Base-by-base conservation (phyloP, 306 rosid species). In the Prunus mira region DNA sequence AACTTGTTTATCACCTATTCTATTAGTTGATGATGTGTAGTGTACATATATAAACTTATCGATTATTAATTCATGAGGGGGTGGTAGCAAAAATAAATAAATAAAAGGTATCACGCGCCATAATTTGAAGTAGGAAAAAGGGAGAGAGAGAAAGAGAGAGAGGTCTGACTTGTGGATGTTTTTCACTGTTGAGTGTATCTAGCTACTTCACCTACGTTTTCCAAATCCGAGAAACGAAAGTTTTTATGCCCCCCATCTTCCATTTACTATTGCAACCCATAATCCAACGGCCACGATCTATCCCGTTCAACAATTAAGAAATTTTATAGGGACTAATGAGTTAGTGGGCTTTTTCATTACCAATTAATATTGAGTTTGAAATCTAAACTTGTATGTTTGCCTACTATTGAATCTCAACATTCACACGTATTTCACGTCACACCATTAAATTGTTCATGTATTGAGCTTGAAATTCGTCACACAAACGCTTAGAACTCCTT, bases 181-280 rank as follows among this genome's bases (percentile, higher is more conserved):
- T 69, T 67, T 54, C 57, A 52, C 69, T 74, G 81, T 64, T 73
- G 41, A 60, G 41, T 62, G 79, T 68, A 70, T 83, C 83, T 64
- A 74, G 55, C 73, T 5, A 7, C 32, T 13, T 32, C 32, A 22
- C 81, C 69, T 67, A 50, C 18, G 78, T 19, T 56, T 52, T 52
- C 76, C 60, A 69, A 65, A 57, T 52, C 51, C 62, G 14, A 75
- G 75, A 69, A 22, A 54, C 12, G 28, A 22, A 57, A 45, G 46
- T 74, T 79, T 70, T 76, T 45, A 43, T 69, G 78, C 34, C 71
- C 51, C 74, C 10, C 5, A 25, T 22, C 5, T 24, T 27, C 9
- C 19, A 41, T 67, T 19, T 18, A 72, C 38, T 38, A 17, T 9
- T 15, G 14, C 25, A 27, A 18, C 46, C 46, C 0, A 18, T 19